Base-by-base conservation (phyloP, 2,329 filamentous ascomycete species). In the Bipolaris gigantea region DNA sequence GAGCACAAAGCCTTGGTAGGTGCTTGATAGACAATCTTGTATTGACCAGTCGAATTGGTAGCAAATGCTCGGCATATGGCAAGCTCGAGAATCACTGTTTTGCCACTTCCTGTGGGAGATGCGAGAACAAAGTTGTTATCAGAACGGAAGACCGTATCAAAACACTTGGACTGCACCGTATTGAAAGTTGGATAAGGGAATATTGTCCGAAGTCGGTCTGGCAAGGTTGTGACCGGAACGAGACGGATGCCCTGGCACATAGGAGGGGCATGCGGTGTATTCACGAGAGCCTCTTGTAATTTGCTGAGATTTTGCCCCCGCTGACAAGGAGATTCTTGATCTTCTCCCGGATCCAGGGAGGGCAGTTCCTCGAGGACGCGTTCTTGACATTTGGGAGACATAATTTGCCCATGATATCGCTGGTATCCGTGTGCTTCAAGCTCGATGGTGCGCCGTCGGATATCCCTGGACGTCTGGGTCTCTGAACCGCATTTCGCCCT, bases 1-100 rank as follows among this genome's bases (percentile, higher is more conserved):
- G 87, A 83, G 67, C 90, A 96, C 1, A 95, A 78, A 0, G 90
- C 89, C 62, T 94, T 95, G 0, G 89, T 93, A 0, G 90, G 91
- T 10, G 90, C 90, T 73, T 90, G 88, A 64, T 95, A 96, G 3
- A 95, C 83, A 39, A 93, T 85, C 71, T 95, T 95, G 80, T 87
- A 92, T 43, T 86, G 78, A 69, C 75, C 84, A 65, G 74, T 83
- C 65, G 72, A 79, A 43, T 82, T 79, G 4, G 76, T 79, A 33
- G 81, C 80, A 23, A 89, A 79, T 2, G 92, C 78, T 53, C 84
- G 85, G 73, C 89, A 93, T 33, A 96, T 89, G 3, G 90, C 90
- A 41, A 96, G 79, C 72, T 96, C 91, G 59, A 95, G 81, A 9
- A 94, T 81, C 0, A 81, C 89, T 0, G 90, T 96, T 72, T 96